Conservation (phyloP, 176 grass and related monocot genomes). For the Musa acuminata region DNA sequence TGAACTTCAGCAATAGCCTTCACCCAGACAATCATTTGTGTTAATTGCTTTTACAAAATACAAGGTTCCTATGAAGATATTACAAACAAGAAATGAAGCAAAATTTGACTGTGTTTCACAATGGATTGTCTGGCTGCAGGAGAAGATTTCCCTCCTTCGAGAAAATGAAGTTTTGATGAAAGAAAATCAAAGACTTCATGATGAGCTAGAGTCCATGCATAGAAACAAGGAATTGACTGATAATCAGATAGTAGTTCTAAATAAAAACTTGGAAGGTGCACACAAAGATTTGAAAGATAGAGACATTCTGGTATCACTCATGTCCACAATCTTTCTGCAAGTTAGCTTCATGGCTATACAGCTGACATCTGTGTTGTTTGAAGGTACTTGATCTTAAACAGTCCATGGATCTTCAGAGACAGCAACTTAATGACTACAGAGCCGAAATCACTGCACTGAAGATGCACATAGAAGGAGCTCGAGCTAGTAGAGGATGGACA, state of each 20-base stretch:
- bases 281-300: constrained; percentile 83
- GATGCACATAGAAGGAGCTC: constrained; percentile 90
- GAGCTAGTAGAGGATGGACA: constrained; percentile 50
- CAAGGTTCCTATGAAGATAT: background rate
- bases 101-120: too few species aligned
- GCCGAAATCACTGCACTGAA: constrained; percentile 94
- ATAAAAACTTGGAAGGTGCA: constrained; percentile 63
- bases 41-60: background rate
- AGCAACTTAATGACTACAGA: constrained; percentile 78
- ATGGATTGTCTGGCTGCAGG: too few species aligned
- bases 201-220: constrained; percentile 52
- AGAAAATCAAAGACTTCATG: too few species aligned
- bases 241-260: constrained; percentile 49
- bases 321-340: background rate
- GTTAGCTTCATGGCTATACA: constrained; percentile 17
- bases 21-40: background rate
- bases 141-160: too few species aligned
- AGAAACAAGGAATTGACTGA: constrained; percentile 60
- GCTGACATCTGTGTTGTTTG: constrained; percentile 24
- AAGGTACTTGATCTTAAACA: constrained; percentile 94
- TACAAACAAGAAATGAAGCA: background rate
- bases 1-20: background rate
- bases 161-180: too few species aligned
- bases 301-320: constrained; percentile 62
- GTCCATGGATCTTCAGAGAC: constrained; percentile 62